Evolutionary conservation across 2,329 filamentous ascomycete species (phyloP), one percentile per base, ranked within the genome.

Genomic region (Coleophoma cylindrospora): DNA sequence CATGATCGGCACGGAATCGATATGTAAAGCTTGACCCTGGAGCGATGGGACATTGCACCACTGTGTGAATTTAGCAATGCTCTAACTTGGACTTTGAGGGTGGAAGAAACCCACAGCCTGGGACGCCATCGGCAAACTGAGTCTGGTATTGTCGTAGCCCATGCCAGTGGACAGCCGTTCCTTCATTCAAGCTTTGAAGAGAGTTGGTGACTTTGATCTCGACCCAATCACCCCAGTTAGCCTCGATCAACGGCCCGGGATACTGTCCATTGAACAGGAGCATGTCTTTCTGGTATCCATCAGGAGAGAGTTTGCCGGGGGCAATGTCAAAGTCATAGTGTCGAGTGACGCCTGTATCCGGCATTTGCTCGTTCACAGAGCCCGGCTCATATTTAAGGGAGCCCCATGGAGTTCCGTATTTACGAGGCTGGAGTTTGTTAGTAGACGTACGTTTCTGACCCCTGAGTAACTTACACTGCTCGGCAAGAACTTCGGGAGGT

Each of bases 201-300:
- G 83, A 78, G 67, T 94, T 94, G 66, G 80, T 76, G 49, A 91
- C 76, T 32, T 81, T 83, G 41, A 89, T 79, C 48, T 86, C 69
- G 43, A 83, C 74, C 9, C 48, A 58, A 50, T 70, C 68, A 19
- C 66, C 67, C 64, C 64, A 68, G 49, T 69, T 68, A 1, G 67
- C 67, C 46, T 68, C 64, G 19, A 70, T 66, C 4, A 54, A 36
- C 10, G 67, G 67, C 6, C 67, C 67, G 7, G 67, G 68, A 43
- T 61, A 68, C 46, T 61, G 57, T 0, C 62, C 65, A 46, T 70
- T 69, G 34, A 70, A 56, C 4, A 69, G 49, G 13, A 69, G 11
- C 34, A 37, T 37, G n/a, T 12, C 12, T 37, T n/a, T 37, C n/a
- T 37, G 12, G n/a, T 37, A 37, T 37, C 34, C 34, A 37, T 37